Evolutionary conservation across 495 filamentous ascomycete species (phyloP).

Genomic region (Talaromyces liani): DNA sequence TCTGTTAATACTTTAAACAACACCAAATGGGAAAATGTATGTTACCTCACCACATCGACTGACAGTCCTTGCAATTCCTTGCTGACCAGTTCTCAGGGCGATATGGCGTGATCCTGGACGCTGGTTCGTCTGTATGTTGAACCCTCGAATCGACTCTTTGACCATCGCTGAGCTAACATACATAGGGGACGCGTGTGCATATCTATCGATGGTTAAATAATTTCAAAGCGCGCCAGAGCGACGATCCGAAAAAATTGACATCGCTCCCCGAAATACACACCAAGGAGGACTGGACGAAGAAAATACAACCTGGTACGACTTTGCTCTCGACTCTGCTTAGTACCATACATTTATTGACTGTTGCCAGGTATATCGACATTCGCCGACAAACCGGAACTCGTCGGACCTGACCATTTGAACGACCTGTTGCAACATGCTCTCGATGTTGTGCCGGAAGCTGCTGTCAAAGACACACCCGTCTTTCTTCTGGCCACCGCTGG

Average conservation of each 20-base stretch:
- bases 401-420: slow-evolving; percentile 77
- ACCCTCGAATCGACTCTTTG: background rate
- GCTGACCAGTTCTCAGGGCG: slow-evolving; percentile 32
- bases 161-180: background rate
- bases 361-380: slow-evolving; percentile 75
- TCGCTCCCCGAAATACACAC: slow-evolving; percentile 74
- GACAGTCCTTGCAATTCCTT: background rate
- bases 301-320: slow-evolving; percentile 69
- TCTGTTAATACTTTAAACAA: background rate
- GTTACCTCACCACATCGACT: slow-evolving; percentile 9
- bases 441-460: slow-evolving; percentile 68
- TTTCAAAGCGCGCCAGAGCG: slow-evolving; percentile 54
- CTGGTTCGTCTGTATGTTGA: slow-evolving; percentile 55
- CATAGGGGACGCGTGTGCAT: slow-evolving; percentile 79
- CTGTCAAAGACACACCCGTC: slow-evolving; percentile 77
- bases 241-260: slow-evolving; percentile 51
- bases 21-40: slow-evolving; percentile 45
- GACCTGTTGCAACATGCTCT: slow-evolving; percentile 76
- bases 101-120: slow-evolving; percentile 63
- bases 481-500: slow-evolving; percentile 97
- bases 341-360: background rate
- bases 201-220: slow-evolving; percentile 88
- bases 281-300: slow-evolving; percentile 84
- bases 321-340: background rate
- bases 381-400: slow-evolving; percentile 61